Conservation (phyloP, 1,284 basidiomycete species). For the Apiotrichum gracile region DNA sequence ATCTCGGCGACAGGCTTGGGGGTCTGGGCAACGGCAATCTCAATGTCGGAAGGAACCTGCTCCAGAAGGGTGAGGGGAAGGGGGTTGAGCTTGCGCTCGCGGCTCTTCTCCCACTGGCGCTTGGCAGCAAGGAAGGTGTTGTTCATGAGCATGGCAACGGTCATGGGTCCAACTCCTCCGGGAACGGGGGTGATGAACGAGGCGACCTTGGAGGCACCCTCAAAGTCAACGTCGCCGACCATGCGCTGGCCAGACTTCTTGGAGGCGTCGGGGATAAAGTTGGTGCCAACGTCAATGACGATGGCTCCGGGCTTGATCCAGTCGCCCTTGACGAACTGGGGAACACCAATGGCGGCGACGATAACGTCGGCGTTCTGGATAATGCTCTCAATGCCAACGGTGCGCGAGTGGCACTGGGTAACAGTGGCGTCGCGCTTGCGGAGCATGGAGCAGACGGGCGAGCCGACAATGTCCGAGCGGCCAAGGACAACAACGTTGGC, state of each 20-base stretch:
- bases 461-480: conserved; percentile 96
- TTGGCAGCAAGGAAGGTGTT: conserved; percentile 86
- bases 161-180: conserved; percentile 98
- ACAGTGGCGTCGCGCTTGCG: conserved; percentile 90
- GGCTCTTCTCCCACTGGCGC: conserved; percentile 65
- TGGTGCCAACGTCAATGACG: conserved; percentile 96
- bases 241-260: conserved; percentile 95
- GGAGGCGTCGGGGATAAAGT: conserved; percentile 82
- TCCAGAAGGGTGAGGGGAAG: conserved; percentile 70
- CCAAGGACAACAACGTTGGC: conserved; percentile 88
- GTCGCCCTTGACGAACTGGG: conserved; percentile 82
- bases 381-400: conserved; percentile 70
- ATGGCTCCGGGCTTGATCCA: conserved; percentile 95
- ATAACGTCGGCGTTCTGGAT: conserved; percentile 86
- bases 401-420: conserved; percentile 93
- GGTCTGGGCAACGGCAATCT: conserved; percentile 89
- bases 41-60: conserved; percentile 90
- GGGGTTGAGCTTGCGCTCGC: conserved; percentile 63
- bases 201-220: conserved; percentile 68
- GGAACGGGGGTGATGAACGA: conserved; percentile 95
- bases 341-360: conserved; percentile 86
- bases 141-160: conserved; percentile 96
- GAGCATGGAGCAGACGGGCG: conserved; percentile 85
- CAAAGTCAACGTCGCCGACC: conserved; percentile 92
- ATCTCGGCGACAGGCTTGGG: conserved; percentile 83